Evolutionary conservation across 2,329 filamentous ascomycete species (phyloP).

Genomic region (Talaromyces sp.): DNA sequence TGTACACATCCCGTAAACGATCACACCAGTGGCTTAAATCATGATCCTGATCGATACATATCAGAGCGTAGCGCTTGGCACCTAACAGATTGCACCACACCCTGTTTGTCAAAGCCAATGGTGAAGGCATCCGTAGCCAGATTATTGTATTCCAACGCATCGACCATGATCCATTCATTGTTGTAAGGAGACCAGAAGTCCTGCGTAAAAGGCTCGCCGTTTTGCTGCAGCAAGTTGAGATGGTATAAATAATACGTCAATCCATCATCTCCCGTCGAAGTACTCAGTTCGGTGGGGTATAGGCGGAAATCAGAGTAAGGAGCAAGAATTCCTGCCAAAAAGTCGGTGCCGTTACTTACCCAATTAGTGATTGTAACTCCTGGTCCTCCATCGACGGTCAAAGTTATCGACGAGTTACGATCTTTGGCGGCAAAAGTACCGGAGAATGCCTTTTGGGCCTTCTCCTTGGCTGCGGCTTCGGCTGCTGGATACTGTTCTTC

Average conservation of each 20-base stretch:
- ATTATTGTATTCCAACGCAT: background rate
- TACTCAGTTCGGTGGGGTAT: background rate
- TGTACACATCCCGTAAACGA: background rate
- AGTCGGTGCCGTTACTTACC: slow-evolving; percentile 3
- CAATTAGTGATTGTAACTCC: background rate
- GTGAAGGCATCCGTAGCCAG: background rate
- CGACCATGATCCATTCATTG: slow-evolving; percentile 1
- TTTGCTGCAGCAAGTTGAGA: background rate
- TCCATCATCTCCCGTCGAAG: background rate
- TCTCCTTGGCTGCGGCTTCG: slow-evolving; percentile 1
- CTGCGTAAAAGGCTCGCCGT: background rate
- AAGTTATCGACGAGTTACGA: slow-evolving; percentile 2
- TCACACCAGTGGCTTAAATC: background rate
- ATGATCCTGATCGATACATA: background rate
- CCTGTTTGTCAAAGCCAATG: slow-evolving; percentile 1
- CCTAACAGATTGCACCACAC: background rate
- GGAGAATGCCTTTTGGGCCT: background rate
- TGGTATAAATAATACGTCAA: background rate
- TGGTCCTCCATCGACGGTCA: background rate
- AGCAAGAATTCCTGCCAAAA: background rate
- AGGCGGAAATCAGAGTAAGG: slow-evolving; percentile 2
- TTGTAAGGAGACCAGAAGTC: slow-evolving; percentile 1
- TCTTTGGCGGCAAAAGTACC: slow-evolving; percentile 2
- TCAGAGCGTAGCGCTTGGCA: background rate
- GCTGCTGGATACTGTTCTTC: background rate